A percentile compares a stretch with the other conserved stretches of the same genome.
Evolutionary conservation across 768 basidiomycete species (phyloP).

Genomic region (Hypsizygus marmoreus): DNA sequence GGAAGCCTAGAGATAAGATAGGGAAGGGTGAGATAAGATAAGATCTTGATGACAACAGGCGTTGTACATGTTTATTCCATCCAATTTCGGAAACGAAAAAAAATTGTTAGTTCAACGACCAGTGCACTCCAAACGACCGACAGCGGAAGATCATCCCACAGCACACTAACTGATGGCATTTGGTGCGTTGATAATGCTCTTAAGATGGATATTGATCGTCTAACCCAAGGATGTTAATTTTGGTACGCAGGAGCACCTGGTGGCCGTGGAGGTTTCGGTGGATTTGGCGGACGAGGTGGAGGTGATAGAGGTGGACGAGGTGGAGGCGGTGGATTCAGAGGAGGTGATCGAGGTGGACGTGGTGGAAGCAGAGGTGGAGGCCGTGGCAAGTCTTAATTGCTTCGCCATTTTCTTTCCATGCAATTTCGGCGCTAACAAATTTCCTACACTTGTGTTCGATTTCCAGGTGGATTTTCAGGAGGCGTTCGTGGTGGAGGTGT

Average conservation of each 20-base stretch:
- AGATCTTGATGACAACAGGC: constrained; percentile 4
- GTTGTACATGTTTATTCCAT: constrained; percentile 13
- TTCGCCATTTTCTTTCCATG: not conserved
- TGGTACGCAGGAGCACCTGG: constrained; percentile 54
- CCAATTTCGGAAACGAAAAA: constrained; percentile 22
- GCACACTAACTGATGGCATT: constrained; percentile 25
- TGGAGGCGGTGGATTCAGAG: constrained; percentile 37
- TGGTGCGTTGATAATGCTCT: constrained; percentile 12
- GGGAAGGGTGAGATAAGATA: constrained; percentile 20
- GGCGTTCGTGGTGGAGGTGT: constrained; percentile 37
- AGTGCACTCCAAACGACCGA: constrained; percentile 7
- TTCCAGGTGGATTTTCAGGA: constrained; percentile 21
- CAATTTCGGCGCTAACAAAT: not conserved
- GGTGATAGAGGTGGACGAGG: constrained; percentile 39
- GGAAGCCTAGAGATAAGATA: no score
- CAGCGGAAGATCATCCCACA: constrained; percentile 6
- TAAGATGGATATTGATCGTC: not conserved
- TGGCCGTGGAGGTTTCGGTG: constrained; percentile 78
- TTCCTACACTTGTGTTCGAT: not conserved
- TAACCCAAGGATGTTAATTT: constrained; percentile 1
- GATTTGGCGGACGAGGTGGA: constrained; percentile 57
- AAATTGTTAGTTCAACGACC: constrained; percentile 14
- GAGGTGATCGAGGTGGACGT: constrained; percentile 41
- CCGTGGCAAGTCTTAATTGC: constrained; percentile 32
- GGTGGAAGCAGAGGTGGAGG: constrained; percentile 42